Percentiles rank a stretch among this genome's conserved stretches.
Conservation (phyloP, 2,329 filamentous ascomycete genomes). For the Penicillium sp. region DNA sequence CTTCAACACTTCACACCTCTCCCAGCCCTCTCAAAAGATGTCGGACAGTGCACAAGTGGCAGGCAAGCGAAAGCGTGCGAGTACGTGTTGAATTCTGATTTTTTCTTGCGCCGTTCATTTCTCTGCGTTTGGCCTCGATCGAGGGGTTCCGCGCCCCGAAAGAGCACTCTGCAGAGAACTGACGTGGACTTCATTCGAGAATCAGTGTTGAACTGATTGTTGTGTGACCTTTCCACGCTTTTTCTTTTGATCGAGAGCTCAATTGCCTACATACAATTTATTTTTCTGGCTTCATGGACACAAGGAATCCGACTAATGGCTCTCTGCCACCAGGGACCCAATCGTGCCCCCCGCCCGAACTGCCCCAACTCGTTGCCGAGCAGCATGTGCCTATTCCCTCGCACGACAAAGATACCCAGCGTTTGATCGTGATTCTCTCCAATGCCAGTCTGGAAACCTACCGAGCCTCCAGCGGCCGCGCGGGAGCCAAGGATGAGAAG, state of each 20-base stretch:
- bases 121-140: too few relatives aligned
- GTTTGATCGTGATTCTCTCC: constrained; percentile 90
- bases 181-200: too few relatives aligned
- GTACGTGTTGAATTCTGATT: constrained; percentile 28
- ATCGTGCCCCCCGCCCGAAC: constrained; percentile 82
- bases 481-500: constrained; percentile 73
- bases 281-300: background rate
- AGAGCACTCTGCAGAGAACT: too few relatives aligned
- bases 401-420: constrained; percentile 82
- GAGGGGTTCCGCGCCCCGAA: too few relatives aligned
- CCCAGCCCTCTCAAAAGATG: constrained; percentile 31
- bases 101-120: constrained; percentile 1
- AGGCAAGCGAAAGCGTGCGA: constrained; percentile 38
- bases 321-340: constrained; percentile 63
- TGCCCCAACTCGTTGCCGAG: constrained; percentile 89
- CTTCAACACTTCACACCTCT: constrained; percentile 3
- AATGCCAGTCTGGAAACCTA: constrained; percentile 98
- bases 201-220: too few relatives aligned
- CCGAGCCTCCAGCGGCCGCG: constrained; percentile 68
- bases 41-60: constrained; percentile 29
- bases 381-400: constrained; percentile 78
- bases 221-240: background rate
- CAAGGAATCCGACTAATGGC: constrained; percentile 25
- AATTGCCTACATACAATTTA: background rate
- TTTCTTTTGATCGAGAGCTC: background rate